Base-by-base conservation (phyloP, 805 yeast species). In the Komagataella pastoris region DNA sequence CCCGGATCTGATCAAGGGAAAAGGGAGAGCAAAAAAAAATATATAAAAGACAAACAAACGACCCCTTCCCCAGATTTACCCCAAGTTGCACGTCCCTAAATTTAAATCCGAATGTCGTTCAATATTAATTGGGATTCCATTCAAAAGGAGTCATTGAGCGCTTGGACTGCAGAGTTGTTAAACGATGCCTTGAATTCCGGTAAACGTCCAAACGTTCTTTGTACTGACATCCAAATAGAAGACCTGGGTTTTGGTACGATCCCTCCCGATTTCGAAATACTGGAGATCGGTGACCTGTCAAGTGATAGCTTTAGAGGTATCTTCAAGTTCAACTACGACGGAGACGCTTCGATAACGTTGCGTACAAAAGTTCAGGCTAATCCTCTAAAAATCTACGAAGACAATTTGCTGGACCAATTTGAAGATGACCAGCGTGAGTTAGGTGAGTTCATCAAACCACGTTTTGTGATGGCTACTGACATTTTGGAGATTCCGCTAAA, bases 291-390 rank as follows among this genome's bases (percentile, higher is more conserved):
- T 4, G 95, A 87, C 61, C 65, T 87, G 40, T 93, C 81, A 6
- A 72, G 70, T 24, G 93, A 86, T 65, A 67, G 86, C 54, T 87
- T 86, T 60, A 71, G 93, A 53, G 95, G 95, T 1, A 87, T 86
- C 18, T 87, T 86, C 71, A 86, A 85, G 59, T 75, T 86, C 55
- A 80, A 77, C 57, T 86, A 87, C 62, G 70, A 72, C 48, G 95
- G 95, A 2, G 88, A 84, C 62, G 87, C 88, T 17, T 78, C 78
- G 51, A 77, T 86, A 51, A 83, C 89, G 1, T 71, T 87, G 50
- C 84, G 80, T 51, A 86, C 95, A 0, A 80, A 83, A 52, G 88
- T 88, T 12, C 89, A 87, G 64, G 96, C 95, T 1, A 88, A 88
- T 64, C 85, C 93, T 6, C 69, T 88, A 51, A 82, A 83, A 54